Evolutionary conservation across 306 rosid genomes (phyloP).

Genomic region (Pyrus pyrifolia): DNA sequence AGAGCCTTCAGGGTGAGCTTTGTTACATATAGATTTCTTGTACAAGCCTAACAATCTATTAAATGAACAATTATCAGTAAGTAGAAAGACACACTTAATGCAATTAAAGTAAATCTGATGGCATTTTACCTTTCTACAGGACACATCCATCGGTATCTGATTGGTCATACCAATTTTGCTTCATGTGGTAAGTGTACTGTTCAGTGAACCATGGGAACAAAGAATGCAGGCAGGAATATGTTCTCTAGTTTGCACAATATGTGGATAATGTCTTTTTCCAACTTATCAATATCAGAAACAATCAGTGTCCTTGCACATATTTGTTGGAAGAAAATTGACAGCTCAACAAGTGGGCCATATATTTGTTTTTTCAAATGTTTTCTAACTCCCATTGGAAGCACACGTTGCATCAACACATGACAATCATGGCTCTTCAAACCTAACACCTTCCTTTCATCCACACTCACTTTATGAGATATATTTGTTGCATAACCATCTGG

Average conservation of each 20-base stretch:
- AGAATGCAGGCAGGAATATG: background rate
- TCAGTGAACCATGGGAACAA: conserved; percentile 2
- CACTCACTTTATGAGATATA: background rate
- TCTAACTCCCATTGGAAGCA: background rate
- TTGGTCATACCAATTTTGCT: background rate
- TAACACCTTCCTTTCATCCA: background rate
- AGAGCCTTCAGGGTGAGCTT: background rate
- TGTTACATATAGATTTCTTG: conserved; percentile 3
- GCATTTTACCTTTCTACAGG: background rate
- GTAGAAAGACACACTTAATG: too few relatives aligned
- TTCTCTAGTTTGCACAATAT: conserved; percentile 9
- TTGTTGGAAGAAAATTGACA: background rate
- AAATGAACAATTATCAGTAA: background rate
- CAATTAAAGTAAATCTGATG: background rate
- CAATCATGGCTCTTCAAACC: background rate
- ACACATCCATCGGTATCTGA: background rate
- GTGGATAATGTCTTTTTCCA: background rate
- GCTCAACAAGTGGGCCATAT: background rate
- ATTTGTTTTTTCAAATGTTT: background rate
- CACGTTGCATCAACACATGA: background rate
- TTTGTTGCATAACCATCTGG: background rate
- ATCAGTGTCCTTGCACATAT: background rate
- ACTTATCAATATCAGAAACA: background rate
- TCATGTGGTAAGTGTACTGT: background rate
- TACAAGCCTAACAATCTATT: background rate